Evolutionary conservation across 1,284 basidiomycete genomes (phyloP).

Genomic region (Sanghuangporus baumii): DNA sequence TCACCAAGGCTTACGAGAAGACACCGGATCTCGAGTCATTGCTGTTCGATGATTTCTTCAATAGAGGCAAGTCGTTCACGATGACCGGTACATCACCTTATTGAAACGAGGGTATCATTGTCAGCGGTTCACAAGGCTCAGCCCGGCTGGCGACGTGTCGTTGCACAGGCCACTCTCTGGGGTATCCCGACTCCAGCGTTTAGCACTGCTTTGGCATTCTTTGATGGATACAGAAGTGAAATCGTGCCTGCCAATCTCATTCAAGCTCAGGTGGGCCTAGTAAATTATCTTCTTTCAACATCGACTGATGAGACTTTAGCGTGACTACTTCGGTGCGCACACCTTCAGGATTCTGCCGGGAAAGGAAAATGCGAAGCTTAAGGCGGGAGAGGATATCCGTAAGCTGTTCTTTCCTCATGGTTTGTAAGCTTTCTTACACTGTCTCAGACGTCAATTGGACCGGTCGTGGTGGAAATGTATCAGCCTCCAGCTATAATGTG

Average conservation of each 20-base stretch:
- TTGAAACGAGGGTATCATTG: conserved; percentile 12
- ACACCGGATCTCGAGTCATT: conserved; percentile 86
- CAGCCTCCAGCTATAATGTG: conserved; percentile 87
- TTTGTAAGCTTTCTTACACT: not conserved
- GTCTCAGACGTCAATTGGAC: conserved; percentile 82
- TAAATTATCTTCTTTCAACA: not conserved
- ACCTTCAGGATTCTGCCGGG: conserved; percentile 91
- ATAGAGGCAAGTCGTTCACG: conserved; percentile 54
- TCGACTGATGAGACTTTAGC: conserved; percentile 46
- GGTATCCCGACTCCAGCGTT: conserved; percentile 96
- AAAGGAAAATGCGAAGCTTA: conserved; percentile 80
- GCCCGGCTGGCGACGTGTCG: conserved; percentile 96
- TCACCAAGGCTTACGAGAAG: conserved; percentile 90
- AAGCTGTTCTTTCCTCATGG: conserved; percentile 29
- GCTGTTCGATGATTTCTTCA: conserved; percentile 97
- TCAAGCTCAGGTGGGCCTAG: conserved; percentile 73
- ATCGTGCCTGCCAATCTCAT: conserved; percentile 91
- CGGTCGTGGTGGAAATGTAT: conserved; percentile 90
- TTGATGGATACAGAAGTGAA: conserved; percentile 95
- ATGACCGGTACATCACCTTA: not conserved
- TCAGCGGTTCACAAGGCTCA: conserved; percentile 89
- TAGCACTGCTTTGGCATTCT: conserved; percentile 97
- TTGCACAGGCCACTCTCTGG: conserved; percentile 96
- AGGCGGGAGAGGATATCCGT: conserved; percentile 85
- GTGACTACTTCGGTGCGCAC: conserved; percentile 92